Base-by-base conservation (phyloP, 2,329 filamentous ascomycete genomes). In the Xylariaceae sp. region DNA sequence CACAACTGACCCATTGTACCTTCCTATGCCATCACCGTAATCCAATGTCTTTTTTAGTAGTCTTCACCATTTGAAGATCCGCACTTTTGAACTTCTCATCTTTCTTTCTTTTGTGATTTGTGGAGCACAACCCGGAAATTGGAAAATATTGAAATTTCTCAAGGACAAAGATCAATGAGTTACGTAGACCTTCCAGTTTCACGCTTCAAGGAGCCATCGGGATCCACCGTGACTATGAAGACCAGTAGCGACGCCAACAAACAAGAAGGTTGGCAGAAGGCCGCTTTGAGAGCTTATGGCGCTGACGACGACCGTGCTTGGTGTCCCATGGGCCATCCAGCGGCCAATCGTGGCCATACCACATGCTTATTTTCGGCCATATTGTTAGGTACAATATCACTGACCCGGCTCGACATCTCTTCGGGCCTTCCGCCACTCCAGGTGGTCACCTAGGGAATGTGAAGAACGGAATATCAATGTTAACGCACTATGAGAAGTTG, bases 311-410 rank as follows among this genome's bases (percentile, higher is more conserved):
- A 41, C 6, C 11, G 11, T 30, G 42, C 5, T 4, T 44, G 27
- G 42, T 44, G 27, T 9, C 42, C 41, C 19, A 43, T 43, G 7
- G 4, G 6, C 41, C 32, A 34, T 5, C 8, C 32, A 34, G 32
- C 32, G 32, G 6, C 5, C 32, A 34, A 34, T 34, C 5, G 27
- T 6, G 3, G 42, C 9, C 19, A 40, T n/a, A 45, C 12, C 12
- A 50, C 44, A 40, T 54, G 44, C 41, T 57, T 47, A 54, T 44
- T 35, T 26, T 44, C 39, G 48, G 37, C 42, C 55, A 57, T 42
- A 57, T 57, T 42, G 51, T 57, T 51, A 54, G 51, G 34, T 41
- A 54, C 44, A 50, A 51, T 51, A 50, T 57, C 43, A 35, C 31
- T 41, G 55, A 54, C 48, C 47, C 51, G 35, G 55, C 55, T 32